phyloP scores from a whole-genome alignment of 2,329 filamentous ascomycete genomes.

The Westerdykella ornata region DNA sequence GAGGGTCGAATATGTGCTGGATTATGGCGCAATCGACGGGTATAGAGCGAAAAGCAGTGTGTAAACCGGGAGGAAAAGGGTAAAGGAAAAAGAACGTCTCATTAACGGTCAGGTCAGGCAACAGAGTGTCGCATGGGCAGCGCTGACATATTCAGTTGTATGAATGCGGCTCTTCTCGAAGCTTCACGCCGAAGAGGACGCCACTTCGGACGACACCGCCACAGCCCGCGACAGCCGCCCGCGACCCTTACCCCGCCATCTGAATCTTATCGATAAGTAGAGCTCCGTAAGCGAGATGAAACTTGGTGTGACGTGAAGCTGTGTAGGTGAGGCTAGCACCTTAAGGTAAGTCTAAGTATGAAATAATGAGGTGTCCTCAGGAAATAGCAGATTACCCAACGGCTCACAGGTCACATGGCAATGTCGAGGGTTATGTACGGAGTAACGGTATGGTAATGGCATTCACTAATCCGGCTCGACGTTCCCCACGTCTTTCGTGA shows the following conservation, averaged over 20 bases:
- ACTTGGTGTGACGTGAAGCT: no score
- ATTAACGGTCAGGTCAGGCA: neutral
- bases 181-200: constrained; percentile 14
- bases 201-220: neutral
- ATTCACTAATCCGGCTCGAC: constrained; percentile 7
- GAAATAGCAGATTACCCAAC: no score
- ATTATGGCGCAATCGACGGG: neutral
- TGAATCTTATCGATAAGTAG: constrained; percentile 17
- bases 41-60: neutral
- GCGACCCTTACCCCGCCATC: neutral
- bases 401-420: neutral
- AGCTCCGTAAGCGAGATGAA: no score
- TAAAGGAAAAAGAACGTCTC: neutral
- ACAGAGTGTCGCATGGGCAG: neutral
- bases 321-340: no score
- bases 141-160: constrained; percentile 20
- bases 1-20: neutral
- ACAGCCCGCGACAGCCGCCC: neutral
- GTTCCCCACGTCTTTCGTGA: constrained; percentile 12
- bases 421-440: neutral
- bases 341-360: no score
- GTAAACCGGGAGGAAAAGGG: neutral
- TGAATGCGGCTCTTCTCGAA: constrained; percentile 18
- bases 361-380: neutral
- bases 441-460: neutral